A percentile compares a stretch with the other conserved stretches of the same genome.
Evolutionary conservation across 2,329 filamentous ascomycete genomes (phyloP).

Genomic region (Penicillium sp.): DNA sequence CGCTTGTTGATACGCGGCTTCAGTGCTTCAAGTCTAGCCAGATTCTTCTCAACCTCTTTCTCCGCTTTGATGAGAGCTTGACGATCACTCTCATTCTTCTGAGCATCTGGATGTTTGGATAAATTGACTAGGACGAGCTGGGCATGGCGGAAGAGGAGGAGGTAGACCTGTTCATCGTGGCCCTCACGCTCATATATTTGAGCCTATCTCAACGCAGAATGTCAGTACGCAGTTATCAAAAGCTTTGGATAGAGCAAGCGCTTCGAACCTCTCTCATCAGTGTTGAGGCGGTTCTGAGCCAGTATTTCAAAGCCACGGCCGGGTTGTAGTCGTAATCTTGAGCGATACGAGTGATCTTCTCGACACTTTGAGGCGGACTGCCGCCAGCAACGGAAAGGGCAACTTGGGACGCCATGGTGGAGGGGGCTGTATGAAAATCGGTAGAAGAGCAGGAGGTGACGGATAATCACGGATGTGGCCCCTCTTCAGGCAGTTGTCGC

Average conservation of each 20-base stretch:
- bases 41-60: constrained; percentile 56
- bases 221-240: not conserved
- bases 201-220: constrained; percentile 52
- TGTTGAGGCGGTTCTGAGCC: constrained; percentile 73
- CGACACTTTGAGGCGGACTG: constrained; percentile 60
- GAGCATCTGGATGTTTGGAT: constrained; percentile 65
- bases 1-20: constrained; percentile 71
- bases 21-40: constrained; percentile 67
- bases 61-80: constrained; percentile 51
- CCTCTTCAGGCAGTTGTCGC: constrained; percentile 10
- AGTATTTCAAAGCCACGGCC: constrained; percentile 69
- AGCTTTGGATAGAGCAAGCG: not conserved
- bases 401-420: constrained; percentile 22
- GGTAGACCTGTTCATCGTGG: constrained; percentile 81
- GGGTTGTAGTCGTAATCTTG: constrained; percentile 75
- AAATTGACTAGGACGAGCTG: constrained; percentile 74
- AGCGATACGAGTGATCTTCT: constrained; percentile 70
- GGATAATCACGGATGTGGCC: constrained; percentile 6
- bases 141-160: constrained; percentile 85
- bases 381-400: constrained; percentile 29
- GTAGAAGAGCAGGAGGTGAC: not conserved
- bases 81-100: constrained; percentile 55
- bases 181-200: constrained; percentile 78
- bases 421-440: not conserved
- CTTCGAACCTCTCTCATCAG: constrained; percentile 68